Percentiles rank a stretch among this genome's conserved stretches.
phyloP scores from a whole-genome alignment of 495 filamentous ascomycete species.

The Neurospora sp. region DNA sequence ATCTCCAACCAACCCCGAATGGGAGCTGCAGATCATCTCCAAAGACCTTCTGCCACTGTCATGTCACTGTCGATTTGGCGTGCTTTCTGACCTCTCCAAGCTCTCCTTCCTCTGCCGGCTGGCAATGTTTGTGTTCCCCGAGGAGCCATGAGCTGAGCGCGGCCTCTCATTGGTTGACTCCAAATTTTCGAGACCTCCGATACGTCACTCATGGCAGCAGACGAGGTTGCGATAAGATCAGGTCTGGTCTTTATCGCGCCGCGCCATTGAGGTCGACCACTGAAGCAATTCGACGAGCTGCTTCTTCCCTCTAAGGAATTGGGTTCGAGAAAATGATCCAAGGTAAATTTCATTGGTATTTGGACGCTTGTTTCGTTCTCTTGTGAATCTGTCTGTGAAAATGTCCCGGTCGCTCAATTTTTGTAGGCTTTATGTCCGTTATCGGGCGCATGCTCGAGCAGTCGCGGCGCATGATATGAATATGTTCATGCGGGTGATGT shows the following conservation, averaged over 20 bases:
- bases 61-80: not conserved
- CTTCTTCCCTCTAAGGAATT: not conserved
- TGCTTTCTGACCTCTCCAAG: not conserved
- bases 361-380: not conserved
- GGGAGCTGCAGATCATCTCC: not conserved
- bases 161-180: not conserved
- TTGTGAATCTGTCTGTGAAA: not conserved
- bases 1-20: not conserved
- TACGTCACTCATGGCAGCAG: conserved; percentile 20
- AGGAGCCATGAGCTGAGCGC: not conserved
- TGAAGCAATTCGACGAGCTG: not conserved
- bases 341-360: too few relatives aligned
- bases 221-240: conserved; percentile 19
- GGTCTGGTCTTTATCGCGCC: not conserved
- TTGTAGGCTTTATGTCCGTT: not conserved
- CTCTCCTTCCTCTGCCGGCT: not conserved
- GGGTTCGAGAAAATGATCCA: not conserved
- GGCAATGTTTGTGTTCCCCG: not conserved
- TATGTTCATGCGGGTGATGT: not conserved
- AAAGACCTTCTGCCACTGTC: not conserved
- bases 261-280: not conserved
- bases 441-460: not conserved
- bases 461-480: not conserved
- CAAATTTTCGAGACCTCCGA: conserved; percentile 13
- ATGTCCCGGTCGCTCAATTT: not conserved